Base-by-base conservation (phyloP, 177 flowering plant genomes). In the Telopea speciosissima region DNA sequence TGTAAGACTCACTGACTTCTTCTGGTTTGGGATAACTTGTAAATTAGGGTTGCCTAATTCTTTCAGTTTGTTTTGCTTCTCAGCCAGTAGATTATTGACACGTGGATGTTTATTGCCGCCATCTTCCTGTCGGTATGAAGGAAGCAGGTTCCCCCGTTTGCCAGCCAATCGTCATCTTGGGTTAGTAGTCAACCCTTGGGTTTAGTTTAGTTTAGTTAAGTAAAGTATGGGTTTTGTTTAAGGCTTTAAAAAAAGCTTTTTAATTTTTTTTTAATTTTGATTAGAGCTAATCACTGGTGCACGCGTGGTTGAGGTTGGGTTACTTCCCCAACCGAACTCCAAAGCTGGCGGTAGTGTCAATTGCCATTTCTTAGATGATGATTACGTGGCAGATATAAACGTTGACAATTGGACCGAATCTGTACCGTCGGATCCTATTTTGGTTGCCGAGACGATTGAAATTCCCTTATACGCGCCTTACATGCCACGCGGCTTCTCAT, bases 401-500 rank as follows among this genome's bases (percentile, higher is more conserved):
- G 71, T 63, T 65, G 75, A 68, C 58, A 36, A 24, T 44, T 31
- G 0, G 17, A 63, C 2, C 8, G 4, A 68, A 73, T 62, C 54
- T 4, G 11, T 19, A 49, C 26, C 70, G 71, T 67, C 13, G 33
- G 66, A 60, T 73, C 10, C 31, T 36, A 4, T 0, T 0, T 36
- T 36, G 72, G 67, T 79, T 75, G 1, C 69, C 60, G 16, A 63
- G 59, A 66, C 71, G 78, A 70, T 67, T 70, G 74, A 73, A 79
- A 73, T 62, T 79, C 72, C 40, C 73, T 74, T 21, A 31, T 19
- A 56, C 11, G 24, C 60, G 74, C n/a, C 12, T 61, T 24, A 10
- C 17, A 2, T 31, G 76, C 71, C 84, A 82, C 79, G 80, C 62
- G 71, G 72, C 24, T 3, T 6, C 0, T 22, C 58, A 33, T 56